Evolutionary conservation across 345 rosid species (phyloP).

Genomic region (Raphanus raphanistrum): DNA sequence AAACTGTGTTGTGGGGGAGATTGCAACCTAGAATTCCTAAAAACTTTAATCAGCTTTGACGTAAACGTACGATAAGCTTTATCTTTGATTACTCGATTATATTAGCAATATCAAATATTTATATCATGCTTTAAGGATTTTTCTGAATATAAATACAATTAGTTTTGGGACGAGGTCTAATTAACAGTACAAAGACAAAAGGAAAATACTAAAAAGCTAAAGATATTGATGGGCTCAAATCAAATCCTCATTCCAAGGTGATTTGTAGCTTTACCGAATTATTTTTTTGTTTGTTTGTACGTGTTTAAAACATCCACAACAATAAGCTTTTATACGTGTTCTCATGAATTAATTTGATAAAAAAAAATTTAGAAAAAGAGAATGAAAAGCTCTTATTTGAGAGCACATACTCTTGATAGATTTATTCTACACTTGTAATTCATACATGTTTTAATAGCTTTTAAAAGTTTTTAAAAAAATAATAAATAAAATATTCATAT

Average conservation of each 20-base stretch:
- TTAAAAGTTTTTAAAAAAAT: too few species aligned
- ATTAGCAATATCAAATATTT: neutral
- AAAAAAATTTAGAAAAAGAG: too few species aligned
- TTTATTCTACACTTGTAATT: too few species aligned
- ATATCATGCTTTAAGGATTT: neutral
- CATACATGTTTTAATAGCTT: too few species aligned
- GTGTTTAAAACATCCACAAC: neutral
- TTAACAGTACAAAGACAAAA: neutral
- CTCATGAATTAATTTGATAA: too few species aligned
- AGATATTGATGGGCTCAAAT: neutral
- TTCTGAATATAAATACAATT: neutral
- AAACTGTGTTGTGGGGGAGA: neutral
- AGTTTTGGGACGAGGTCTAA: neutral
- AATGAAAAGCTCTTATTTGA: too few species aligned
- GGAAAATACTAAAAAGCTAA: neutral
- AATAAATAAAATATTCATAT: too few species aligned
- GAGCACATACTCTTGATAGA: too few species aligned
- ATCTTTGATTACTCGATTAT: neutral
- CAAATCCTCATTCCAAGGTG: neutral
- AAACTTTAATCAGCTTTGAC: neutral
- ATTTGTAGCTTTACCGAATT: slow-evolving; percentile 6
- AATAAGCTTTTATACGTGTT: too few species aligned
- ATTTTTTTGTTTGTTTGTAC: slow-evolving; percentile 30
- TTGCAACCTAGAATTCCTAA: neutral
- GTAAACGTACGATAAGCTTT: neutral